phyloP scores from a whole-genome alignment of 306 rosid species.

The Begonia fuchsioides region DNA sequence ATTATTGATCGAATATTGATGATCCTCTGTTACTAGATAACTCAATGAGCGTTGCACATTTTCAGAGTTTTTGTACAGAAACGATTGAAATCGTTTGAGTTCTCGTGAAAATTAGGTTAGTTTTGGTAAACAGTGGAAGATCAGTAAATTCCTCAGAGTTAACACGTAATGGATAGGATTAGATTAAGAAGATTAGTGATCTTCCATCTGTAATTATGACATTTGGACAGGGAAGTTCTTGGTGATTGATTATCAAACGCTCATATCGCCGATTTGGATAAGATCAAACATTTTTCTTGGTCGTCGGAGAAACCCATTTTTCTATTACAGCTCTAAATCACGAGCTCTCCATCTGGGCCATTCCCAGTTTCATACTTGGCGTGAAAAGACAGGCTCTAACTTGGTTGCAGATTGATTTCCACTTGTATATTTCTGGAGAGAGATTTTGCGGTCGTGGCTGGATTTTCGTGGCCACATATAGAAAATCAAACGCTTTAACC shows the following conservation, averaged over 20 bases:
- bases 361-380: not conserved
- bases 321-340: not conserved
- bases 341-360: slow-evolving; percentile 4
- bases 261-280: slow-evolving; percentile 14
- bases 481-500: not conserved
- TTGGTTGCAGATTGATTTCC: not conserved
- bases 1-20: too few species aligned
- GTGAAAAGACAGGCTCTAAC: not conserved
- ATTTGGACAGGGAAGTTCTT: too few species aligned
- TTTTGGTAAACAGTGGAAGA: too few species aligned
- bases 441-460: not conserved
- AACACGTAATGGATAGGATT: too few species aligned
- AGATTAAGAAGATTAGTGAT: too few species aligned
- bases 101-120: too few species aligned
- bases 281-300: slow-evolving; percentile 8
- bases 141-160: too few species aligned
- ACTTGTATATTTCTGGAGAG: not conserved
- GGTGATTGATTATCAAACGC: not conserved
- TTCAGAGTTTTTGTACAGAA: too few species aligned
- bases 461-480: not conserved
- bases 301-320: slow-evolving; percentile 14
- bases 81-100: too few species aligned
- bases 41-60: too few species aligned
- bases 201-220: too few species aligned
- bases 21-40: too few species aligned